Base-by-base conservation (phyloP, 2,329 filamentous ascomycete species). In the Atkinsonella hypoxylon region DNA sequence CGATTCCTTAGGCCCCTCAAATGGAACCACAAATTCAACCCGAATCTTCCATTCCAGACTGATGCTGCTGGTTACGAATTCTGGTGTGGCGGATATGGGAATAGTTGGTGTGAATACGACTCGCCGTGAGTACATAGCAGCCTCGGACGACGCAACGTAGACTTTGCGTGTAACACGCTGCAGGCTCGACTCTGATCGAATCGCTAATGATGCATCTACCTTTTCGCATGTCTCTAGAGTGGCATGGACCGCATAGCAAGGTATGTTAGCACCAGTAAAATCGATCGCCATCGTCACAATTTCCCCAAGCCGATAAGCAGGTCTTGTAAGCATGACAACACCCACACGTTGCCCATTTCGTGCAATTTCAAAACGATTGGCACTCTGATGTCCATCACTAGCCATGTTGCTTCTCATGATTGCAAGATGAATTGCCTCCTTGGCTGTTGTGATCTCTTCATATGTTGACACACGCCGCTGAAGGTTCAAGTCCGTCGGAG, bases 351-450 rank as follows among this genome's bases (percentile, higher is more conserved):
- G 83, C n/a, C 90, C 90, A 61, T 89, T 90, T 13, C 91, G 85
- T 12, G 91, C 85, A 63, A 98, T 97, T 63, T 95, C 90, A 64
- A 97, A 98, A 39, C 89, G 83, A 61, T 95, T 96, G n/a, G 85
- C 80, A 62, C 87, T 90, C 59, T 89, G 84, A 36, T 83, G 82
- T n/a, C 80, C 78, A 43, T 80, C 76, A 2, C 74, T 73, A 0
- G 81, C 76, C 57, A 83, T 70, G 57, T 89, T 89, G 62, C 88
- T 89, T 56, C 88, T 83, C 49, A 96, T 75, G 53, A 97, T 95
- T 12, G 93, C 87, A 54, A 95, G 76, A 62, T 96, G 88, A 59
- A 98, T 95, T 18, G 87, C 83, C 59, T 96, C 89, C 62, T 89
- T 91, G 54, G 79, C 85, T 2, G 79, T 81, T 3, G 77, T 68